Percentiles rank a stretch among this genome's conserved stretches.
phyloP scores from a whole-genome alignment of 164 flowering plant genomes.

The Liriodendron chinense region DNA sequence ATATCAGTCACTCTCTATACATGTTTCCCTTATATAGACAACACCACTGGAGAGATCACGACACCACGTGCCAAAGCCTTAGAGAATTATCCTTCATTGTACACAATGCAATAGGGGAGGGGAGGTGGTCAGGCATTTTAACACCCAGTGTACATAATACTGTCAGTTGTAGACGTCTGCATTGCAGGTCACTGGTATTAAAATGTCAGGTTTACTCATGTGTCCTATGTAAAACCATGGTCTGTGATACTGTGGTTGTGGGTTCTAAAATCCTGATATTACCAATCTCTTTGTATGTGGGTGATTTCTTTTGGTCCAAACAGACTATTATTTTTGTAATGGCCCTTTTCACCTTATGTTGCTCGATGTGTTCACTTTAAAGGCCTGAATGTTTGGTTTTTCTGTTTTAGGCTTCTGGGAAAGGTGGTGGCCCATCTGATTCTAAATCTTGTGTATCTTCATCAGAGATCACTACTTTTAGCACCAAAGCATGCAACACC shows the following conservation, averaged over 20 bases:
- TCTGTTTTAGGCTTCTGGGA: slow-evolving; percentile 25
- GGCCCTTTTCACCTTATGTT: not conserved
- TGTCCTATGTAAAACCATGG: not conserved
- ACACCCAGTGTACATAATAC: not conserved
- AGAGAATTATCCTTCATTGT: too few relatives aligned
- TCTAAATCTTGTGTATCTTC: slow-evolving; percentile 20
- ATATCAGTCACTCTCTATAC: too few relatives aligned
- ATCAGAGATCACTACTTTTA: slow-evolving; percentile 20
- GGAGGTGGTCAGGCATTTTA: not conserved
- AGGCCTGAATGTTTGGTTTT: not conserved
- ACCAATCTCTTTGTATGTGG: not conserved
- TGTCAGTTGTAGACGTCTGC: not conserved
- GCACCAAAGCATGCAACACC: slow-evolving; percentile 23
- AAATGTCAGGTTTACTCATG: not conserved
- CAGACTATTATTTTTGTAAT: not conserved
- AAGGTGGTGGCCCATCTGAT: slow-evolving; percentile 25
- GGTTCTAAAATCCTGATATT: not conserved
- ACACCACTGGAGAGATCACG: too few relatives aligned
- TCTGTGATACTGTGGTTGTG: not conserved
- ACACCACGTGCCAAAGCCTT: too few relatives aligned
- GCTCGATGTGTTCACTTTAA: not conserved
- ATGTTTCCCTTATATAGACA: too few relatives aligned
- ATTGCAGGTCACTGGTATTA: too few relatives aligned
- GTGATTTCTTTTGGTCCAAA: not conserved
- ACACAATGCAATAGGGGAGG: too few relatives aligned